These are phyloP conservation scores for Marsdenia floribunda DNA, from an alignment of 257 asterid genomes.

Conservation along the genomic window DNA sequence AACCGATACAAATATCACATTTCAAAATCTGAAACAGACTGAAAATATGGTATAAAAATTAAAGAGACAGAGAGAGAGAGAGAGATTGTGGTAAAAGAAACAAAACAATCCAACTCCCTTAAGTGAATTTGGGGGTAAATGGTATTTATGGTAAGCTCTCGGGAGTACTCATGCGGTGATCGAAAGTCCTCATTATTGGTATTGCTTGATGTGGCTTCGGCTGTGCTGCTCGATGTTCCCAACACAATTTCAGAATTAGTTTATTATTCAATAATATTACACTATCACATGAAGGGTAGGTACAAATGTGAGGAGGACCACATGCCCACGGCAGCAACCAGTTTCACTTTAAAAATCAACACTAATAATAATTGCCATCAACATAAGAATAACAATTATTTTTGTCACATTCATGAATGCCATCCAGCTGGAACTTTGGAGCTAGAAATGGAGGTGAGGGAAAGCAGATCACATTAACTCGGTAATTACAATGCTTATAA, in stretches of 20 bases:
- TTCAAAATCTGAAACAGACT: no score
- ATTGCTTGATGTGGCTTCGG: no score
- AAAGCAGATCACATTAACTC: neutral
- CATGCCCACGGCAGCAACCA: constrained; percentile 16
- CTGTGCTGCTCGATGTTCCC: neutral
- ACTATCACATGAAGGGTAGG: neutral
- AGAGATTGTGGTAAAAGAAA: no score
- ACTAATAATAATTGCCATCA: neutral
- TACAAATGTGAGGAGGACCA: constrained; percentile 16
- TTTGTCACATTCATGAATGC: constrained; percentile 23
- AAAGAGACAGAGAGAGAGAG: no score
- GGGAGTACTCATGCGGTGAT: neutral
- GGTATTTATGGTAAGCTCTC: no score
- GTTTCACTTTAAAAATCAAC: constrained; percentile 19
- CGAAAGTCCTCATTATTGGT: neutral
- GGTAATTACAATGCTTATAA: constrained; percentile 25
- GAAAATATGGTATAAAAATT: no score
- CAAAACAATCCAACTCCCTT: no score
- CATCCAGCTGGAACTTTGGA: constrained; percentile 22
- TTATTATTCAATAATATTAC: neutral
- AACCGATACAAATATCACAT: no score
- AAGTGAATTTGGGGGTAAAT: no score
- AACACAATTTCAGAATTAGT: neutral
- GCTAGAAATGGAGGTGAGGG: neutral
- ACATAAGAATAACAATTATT: constrained; percentile 19